phyloP scores from a whole-genome alignment of 257 asterid genomes.

The Leonotis leonurus region DNA sequence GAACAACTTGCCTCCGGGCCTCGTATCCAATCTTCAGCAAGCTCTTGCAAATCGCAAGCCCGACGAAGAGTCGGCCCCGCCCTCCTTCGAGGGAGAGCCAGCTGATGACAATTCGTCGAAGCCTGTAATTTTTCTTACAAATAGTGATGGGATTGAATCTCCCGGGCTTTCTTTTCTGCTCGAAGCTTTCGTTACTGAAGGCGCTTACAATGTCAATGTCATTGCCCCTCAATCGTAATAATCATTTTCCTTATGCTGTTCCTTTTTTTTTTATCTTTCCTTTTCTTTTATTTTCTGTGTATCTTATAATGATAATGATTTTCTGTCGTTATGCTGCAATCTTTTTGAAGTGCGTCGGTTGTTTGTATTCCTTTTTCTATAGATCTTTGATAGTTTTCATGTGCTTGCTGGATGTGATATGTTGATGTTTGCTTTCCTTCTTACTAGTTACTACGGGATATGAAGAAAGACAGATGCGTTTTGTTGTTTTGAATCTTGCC shows the following conservation, averaged over 20 bases:
- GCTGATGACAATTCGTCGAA: conserved; percentile 34
- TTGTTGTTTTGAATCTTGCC: conserved; percentile 1
- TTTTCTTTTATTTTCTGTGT: not conserved
- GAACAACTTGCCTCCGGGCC: conserved; percentile 72
- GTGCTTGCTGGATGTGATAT: conserved; percentile 4
- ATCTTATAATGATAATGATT: not conserved
- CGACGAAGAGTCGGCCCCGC: conserved; percentile 27
- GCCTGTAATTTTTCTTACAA: conserved; percentile 72
- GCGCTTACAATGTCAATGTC: conserved; percentile 39
- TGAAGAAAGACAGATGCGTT: not conserved
- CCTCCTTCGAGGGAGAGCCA: conserved; percentile 27
- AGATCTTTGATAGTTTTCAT: conserved; percentile 13
- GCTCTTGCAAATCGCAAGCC: conserved; percentile 55
- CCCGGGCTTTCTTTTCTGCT: conserved; percentile 59
- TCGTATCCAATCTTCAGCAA: conserved; percentile 77
- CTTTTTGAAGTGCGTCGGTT: not conserved
- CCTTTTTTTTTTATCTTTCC: not conserved
- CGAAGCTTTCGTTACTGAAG: conserved; percentile 35
- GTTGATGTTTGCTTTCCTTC: not conserved
- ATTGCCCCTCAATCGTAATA: conserved; percentile 62
- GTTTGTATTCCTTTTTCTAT: not conserved
- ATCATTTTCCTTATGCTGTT: not conserved
- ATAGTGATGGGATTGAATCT: conserved; percentile 83
- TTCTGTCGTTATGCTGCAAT: not conserved
- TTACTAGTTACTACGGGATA: not conserved